Evolutionary conservation across 1,284 basidiomycete genomes (phyloP).

Genomic region (Cryptococcus jaspeensis): DNA sequence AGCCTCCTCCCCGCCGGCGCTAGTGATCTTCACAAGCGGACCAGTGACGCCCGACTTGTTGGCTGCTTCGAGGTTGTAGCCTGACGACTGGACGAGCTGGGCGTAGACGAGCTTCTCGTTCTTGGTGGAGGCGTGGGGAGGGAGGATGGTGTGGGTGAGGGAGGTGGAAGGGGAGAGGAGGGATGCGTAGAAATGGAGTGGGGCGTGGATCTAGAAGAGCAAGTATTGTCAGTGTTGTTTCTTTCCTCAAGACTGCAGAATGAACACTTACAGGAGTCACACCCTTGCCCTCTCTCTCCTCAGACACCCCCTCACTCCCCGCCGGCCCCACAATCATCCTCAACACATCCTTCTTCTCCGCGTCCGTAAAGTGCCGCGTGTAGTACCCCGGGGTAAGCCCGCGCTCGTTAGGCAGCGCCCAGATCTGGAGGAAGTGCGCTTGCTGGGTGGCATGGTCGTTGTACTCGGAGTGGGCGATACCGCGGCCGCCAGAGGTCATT

Average conservation of each 20-base stretch:
- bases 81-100: constrained; percentile 65
- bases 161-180: constrained; percentile 61
- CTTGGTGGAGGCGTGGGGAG: constrained; percentile 7
- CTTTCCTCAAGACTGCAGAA: too few species aligned
- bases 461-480: constrained; percentile 56
- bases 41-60: constrained; percentile 23
- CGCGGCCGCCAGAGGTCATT: constrained; percentile 76
- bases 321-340: constrained; percentile 70
- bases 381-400: constrained; percentile 72
- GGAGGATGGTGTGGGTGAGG: constrained; percentile 61
- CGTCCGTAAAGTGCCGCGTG: constrained; percentile 77
- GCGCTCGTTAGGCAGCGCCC: constrained; percentile 65
- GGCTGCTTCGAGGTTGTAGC: constrained; percentile 62
- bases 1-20: constrained; percentile 52
- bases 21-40: constrained; percentile 29
- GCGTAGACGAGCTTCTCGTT: constrained; percentile 49
- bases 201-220: constrained; percentile 44
- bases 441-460: constrained; percentile 63
- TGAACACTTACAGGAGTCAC: constrained; percentile 62
- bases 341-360: constrained; percentile 72
- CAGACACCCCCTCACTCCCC: constrained; percentile 58
- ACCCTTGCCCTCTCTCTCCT: constrained; percentile 64
- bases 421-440: constrained; percentile 80
- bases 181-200: constrained; percentile 58
- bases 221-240: constrained; percentile 23